Percentiles rank a stretch among this genome's conserved stretches.
phyloP scores from a whole-genome alignment of 2,329 filamentous ascomycete species.

The Aspergillus neoniger region DNA sequence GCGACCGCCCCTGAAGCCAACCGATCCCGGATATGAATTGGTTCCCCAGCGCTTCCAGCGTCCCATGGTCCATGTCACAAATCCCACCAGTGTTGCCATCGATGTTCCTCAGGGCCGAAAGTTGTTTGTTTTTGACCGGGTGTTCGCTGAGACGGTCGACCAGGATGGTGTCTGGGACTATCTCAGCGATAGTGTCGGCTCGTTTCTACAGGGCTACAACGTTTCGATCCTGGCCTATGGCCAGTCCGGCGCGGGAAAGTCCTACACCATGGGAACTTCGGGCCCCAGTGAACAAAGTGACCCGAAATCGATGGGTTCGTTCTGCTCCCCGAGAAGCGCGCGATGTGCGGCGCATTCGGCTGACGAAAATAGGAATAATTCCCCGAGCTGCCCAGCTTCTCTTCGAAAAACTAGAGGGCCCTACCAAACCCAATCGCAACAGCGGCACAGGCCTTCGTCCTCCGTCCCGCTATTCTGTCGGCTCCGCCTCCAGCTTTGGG shows the following conservation, averaged over 20 bases:
- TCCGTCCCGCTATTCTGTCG: conserved; percentile 74
- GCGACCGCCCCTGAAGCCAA: conserved; percentile 77
- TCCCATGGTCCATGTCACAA: conserved; percentile 86
- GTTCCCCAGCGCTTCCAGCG: conserved; percentile 94
- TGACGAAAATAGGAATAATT: conserved; percentile 72
- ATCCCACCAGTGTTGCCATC: conserved; percentile 80
- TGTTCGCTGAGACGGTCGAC: conserved; percentile 78
- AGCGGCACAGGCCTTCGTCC: conserved; percentile 77
- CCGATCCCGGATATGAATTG: conserved; percentile 89
- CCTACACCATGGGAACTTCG: conserved; percentile 97
- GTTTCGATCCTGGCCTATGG: conserved; percentile 96
- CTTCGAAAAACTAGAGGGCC: conserved; percentile 80
- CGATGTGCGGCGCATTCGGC: not conserved
- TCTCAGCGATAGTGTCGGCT: conserved; percentile 80
- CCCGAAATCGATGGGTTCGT: conserved; percentile 73
- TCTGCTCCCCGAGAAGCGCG: not conserved
- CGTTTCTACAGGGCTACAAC: conserved; percentile 96
- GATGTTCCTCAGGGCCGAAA: conserved; percentile 92
- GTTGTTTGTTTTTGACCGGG: conserved; percentile 93
- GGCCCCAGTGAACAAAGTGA: conserved; percentile 76
- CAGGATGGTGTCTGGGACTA: conserved; percentile 97
- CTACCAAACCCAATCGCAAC: conserved; percentile 56
- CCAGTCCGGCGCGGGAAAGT: conserved; percentile 96
- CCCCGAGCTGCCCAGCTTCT: conserved; percentile 82
- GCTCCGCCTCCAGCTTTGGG: conserved; percentile 51